Evolutionary conservation across 192 early-diverging fungal species (phyloP).

Genomic region (Lunasporangiospora selenospora): DNA sequence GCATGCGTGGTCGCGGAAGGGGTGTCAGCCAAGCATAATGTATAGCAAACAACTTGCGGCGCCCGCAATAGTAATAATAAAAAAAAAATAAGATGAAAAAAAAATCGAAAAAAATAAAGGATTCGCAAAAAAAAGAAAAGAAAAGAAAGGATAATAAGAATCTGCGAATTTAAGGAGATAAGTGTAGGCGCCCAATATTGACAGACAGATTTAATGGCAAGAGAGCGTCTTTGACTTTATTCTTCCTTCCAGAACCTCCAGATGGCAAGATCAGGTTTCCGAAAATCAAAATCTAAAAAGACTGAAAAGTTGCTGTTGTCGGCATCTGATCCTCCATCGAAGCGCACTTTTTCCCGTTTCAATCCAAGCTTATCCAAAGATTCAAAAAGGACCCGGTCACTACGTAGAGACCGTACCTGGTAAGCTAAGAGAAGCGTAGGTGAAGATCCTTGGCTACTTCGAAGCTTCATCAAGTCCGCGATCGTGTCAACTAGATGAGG

Average conservation of each 20-base stretch:
- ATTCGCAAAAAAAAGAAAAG: constrained; percentile 10
- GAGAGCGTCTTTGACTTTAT: too few species aligned
- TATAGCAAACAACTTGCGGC: not conserved
- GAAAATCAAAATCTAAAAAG: constrained; percentile 25
- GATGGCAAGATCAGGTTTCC: constrained; percentile 21
- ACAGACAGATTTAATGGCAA: too few species aligned
- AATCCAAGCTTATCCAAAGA: constrained; percentile 26
- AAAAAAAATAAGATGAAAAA: constrained; percentile 13
- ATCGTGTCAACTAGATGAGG: constrained; percentile 48
- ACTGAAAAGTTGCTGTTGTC: constrained; percentile 19
- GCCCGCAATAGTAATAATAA: constrained; percentile 18
- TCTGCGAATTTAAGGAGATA: not conserved
- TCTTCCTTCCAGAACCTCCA: constrained; percentile 39
- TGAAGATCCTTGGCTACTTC: not conserved
- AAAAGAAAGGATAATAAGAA: not conserved
- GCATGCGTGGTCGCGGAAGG: constrained; percentile 40
- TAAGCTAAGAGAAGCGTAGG: constrained; percentile 45
- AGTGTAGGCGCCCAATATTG: too few species aligned
- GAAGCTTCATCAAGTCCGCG: constrained; percentile 16
- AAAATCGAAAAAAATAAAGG: constrained; percentile 9
- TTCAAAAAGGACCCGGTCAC: constrained; percentile 44
- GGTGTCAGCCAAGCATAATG: constrained; percentile 40
- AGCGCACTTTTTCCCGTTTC: constrained; percentile 15
- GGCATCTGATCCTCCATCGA: constrained; percentile 6
- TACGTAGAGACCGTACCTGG: constrained; percentile 44